Conservation (phyloP, 352 stramenopile genomes). For the Globisporangium iwayamae region DNA sequence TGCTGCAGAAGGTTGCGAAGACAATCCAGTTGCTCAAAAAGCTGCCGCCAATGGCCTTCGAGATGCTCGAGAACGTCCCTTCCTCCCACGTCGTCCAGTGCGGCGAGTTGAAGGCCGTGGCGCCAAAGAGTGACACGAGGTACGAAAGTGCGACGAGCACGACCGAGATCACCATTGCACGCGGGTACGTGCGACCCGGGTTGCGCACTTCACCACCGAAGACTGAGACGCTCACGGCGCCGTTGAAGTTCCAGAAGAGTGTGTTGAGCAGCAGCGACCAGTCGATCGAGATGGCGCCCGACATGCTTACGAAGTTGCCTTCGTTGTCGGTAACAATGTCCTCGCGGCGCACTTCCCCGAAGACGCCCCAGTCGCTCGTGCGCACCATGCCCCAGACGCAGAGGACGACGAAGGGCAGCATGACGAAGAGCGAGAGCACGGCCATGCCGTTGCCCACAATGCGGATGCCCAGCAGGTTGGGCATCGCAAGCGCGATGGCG, state of each 20-base stretch:
- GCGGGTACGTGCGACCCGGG: slow-evolving; percentile 73
- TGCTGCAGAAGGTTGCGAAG: slow-evolving; percentile 82
- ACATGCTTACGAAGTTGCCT: slow-evolving; percentile 39
- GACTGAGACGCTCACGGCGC: slow-evolving; percentile 83
- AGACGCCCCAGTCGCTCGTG: slow-evolving; percentile 29
- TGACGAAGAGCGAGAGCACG: slow-evolving; percentile 79
- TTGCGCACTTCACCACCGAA: slow-evolving; percentile 90
- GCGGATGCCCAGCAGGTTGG: slow-evolving; percentile 59
- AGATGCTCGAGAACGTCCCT: slow-evolving; percentile 86
- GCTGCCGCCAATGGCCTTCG: slow-evolving; percentile 71
- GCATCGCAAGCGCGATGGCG: slow-evolving; percentile 33
- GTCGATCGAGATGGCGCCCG: slow-evolving; percentile 32
- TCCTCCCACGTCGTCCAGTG: slow-evolving; percentile 86
- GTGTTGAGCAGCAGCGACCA: slow-evolving; percentile 91
- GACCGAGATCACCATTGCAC: slow-evolving; percentile 76
- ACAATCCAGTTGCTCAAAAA: slow-evolving; percentile 90
- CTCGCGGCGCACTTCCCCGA: slow-evolving; percentile 33
- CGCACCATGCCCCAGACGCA: slow-evolving; percentile 28
- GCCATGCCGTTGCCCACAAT: slow-evolving; percentile 80
- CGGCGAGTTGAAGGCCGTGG: slow-evolving; percentile 58
- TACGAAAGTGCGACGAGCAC: slow-evolving; percentile 82
- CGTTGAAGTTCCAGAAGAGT: slow-evolving; percentile 95
- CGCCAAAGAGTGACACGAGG: slow-evolving; percentile 83
- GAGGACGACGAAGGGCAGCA: slow-evolving; percentile 89
- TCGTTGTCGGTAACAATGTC: slow-evolving; percentile 32